Base-by-base conservation (phyloP, 2,329 filamentous ascomycete genomes). In the Penicillium sp. region DNA sequence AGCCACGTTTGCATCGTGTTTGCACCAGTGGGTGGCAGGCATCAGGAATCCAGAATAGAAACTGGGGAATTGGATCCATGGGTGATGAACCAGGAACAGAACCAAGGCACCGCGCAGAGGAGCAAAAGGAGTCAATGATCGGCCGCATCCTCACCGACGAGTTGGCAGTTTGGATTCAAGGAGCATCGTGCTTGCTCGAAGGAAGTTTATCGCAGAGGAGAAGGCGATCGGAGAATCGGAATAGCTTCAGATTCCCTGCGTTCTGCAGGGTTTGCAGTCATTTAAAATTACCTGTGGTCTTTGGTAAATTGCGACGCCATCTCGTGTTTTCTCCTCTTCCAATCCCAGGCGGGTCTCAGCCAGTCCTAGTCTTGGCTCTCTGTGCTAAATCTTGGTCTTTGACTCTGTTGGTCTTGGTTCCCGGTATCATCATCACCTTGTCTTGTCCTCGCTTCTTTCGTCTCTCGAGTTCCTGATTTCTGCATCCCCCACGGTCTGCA, bases 221-320 rank as follows among this genome's bases (percentile, higher is more conserved):
- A 21, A 7, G 38, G n/a, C 41, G 52, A 11, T 29, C 17, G 45
- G 23, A 17, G 21, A 15, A 52, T 30, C n/a, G 30, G 21, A 31
- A 52, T 17, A 15, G 50, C 11, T 38, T 45, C 17, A 13, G 41
- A 21, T 48, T 49, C 56, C 56, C 46, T 58, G 56, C 26, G 31
- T 51, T 44, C 56, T 58, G 57, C 57, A 59, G 57, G 57, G 57
- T 26, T 50, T 58, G 56, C 45, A 46, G 47, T 58, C 56, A 51
- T 51, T 30, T 44, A 11, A 21, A 38, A 35, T 56, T 29, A 31
- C 30, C 21, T 58, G 51, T 29, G 51, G 41, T 45, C 31, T 15
- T 17, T 23, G 15, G 44, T 44, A 56, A 56, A 56, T 57, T 57
- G 54, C 54, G 50, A 45, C 54, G 54, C 54, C 31, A 48, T 57